phyloP scores from a whole-genome alignment of 371 early-diverging fungal species.

The Fennellomyces sp. region DNA sequence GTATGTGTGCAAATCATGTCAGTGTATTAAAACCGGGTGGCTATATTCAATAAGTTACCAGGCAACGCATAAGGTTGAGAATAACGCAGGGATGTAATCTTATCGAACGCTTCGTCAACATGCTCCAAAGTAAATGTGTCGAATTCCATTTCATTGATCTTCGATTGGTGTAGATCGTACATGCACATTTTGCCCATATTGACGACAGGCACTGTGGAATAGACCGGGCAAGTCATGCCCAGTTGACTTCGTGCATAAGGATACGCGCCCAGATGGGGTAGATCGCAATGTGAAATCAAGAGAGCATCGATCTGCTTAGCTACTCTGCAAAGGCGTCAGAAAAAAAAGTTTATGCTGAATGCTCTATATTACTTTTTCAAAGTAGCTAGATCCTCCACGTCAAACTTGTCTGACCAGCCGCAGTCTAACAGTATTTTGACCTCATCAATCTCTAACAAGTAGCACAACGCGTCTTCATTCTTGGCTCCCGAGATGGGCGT shows the following conservation, averaged over 20 bases:
- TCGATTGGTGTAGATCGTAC: conserved; percentile 77
- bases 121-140: conserved; percentile 72
- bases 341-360: too few species aligned
- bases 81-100: conserved; percentile 84
- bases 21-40: too few species aligned
- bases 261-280: conserved; percentile 90
- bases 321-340: too few species aligned
- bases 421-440: conserved; percentile 92
- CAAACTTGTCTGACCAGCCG: conserved; percentile 83
- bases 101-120: conserved; percentile 86
- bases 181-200: conserved; percentile 92
- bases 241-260: conserved; percentile 81
- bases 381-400: conserved; percentile 67
- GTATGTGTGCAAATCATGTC: background rate
- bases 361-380: conserved; percentile 67
- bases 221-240: conserved; percentile 87
- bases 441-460: conserved; percentile 90
- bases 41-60: too few species aligned
- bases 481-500: conserved; percentile 85
- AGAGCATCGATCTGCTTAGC: conserved; percentile 93
- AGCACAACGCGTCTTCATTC: conserved; percentile 85
- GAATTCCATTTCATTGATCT: conserved; percentile 73
- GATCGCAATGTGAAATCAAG: conserved; percentile 89
- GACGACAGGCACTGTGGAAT: conserved; percentile 93
- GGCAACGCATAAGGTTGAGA: conserved; percentile 84